Base-by-base conservation (phyloP, 108 stramenopile genomes). In the Cyclotella cryptica region DNA sequence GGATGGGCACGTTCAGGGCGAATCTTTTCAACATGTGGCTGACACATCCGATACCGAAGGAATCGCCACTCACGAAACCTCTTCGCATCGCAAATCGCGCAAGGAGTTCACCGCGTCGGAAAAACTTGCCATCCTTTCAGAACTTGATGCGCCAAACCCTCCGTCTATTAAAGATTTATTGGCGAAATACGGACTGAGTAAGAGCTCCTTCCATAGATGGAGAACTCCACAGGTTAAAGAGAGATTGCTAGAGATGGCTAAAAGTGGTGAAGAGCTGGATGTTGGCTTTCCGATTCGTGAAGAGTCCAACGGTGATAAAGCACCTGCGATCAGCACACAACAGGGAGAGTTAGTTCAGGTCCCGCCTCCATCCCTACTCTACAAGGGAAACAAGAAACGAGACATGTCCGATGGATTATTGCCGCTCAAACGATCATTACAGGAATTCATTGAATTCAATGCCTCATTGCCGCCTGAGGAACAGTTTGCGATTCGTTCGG, bases 21-120 rank as follows among this genome's bases (percentile, higher is more conserved):
- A 35, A 35, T 35, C 35, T 35, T 35, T 5, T 6, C 35, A 35
- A 35, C 35, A 35, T 35, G 35, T 6, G 35, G 2, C 35, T 35
- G 6, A 35, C 6, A 35, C 35, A 35, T 35, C 35, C 6, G 35
- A 35, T 35, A 6, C 35, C 35, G 35, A 35, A 35, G 35, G 4
- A 35, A 6, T 35, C 6, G 35, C 35, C 35, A 35, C 35, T 35
- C 35, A 35, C 35, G 35, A 35, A 35, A 35, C 4, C 35, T 35
- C 35, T 35, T 35, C 7, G 30, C 24, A 60, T 24, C 46, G 45
- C 24, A 80, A 74, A 54, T 40, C 67, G 0, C 69, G 80, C 9
- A 45, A 39, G 17, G 80, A 80, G 57, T 80, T 80, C 62, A 80
- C 80, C 68, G 80, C 80, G 53, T n/a, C 27, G 19, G 69, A 80